Evolutionary conservation across 768 basidiomycete genomes (phyloP).

Genomic region (Rubroboletus satanas): DNA sequence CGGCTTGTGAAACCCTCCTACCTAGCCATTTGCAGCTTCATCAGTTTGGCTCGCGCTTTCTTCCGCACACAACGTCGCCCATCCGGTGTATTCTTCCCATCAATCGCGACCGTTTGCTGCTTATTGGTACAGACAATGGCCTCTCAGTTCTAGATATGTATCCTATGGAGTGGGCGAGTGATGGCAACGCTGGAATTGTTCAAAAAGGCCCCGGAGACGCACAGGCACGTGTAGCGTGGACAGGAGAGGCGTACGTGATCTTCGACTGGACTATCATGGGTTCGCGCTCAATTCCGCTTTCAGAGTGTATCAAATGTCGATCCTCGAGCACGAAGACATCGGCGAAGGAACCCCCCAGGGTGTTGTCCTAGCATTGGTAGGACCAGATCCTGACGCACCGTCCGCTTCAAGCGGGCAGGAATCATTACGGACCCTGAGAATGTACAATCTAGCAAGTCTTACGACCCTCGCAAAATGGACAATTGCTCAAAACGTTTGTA

Average conservation of each 20-base stretch:
- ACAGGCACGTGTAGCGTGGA: constrained; percentile 63
- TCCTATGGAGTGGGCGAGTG: constrained; percentile 59
- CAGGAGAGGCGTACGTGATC: constrained; percentile 64
- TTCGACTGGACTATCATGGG: background rate
- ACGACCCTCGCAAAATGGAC: constrained; percentile 74
- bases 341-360: constrained; percentile 64
- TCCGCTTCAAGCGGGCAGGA: constrained; percentile 45
- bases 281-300: background rate
- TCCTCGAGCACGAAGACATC: constrained; percentile 59
- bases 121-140: constrained; percentile 77
- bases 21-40: constrained; percentile 68
- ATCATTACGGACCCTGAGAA: constrained; percentile 54
- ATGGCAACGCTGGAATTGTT: constrained; percentile 38
- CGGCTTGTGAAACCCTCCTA: constrained; percentile 48
- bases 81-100: constrained; percentile 77
- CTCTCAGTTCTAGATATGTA: constrained; percentile 82
- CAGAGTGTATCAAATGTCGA: constrained; percentile 74
- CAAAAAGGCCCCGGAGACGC: constrained; percentile 71
- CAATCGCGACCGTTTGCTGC: constrained; percentile 56
- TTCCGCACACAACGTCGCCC: constrained; percentile 72
- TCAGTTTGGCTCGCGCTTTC: constrained; percentile 81
- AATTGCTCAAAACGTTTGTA: constrained; percentile 57
- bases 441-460: constrained; percentile 80
- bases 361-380: constrained; percentile 73
- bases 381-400: constrained; percentile 51